A percentile compares a stretch with the other conserved stretches of the same genome.
phyloP scores from a whole-genome alignment of 1,284 basidiomycete genomes.

The Naganishia sp. region DNA sequence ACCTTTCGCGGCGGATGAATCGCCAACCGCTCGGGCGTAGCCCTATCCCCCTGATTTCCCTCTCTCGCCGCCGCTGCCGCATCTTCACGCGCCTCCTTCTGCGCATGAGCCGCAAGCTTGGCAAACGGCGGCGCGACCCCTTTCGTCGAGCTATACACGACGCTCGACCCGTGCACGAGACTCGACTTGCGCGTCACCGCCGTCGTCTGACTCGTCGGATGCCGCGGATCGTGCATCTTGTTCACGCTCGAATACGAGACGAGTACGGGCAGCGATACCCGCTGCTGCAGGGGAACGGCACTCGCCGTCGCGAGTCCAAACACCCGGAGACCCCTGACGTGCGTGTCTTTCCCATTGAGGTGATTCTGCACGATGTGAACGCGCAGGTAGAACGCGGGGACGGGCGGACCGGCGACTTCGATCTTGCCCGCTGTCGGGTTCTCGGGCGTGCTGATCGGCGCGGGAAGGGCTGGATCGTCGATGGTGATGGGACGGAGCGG shows the following conservation, averaged over 20 bases:
- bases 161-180: constrained; percentile 1
- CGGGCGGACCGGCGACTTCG: constrained; percentile 66
- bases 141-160: constrained; percentile 9
- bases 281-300: constrained; percentile 35
- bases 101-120: neutral
- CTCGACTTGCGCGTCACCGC: constrained; percentile 18
- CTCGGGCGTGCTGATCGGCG: constrained; percentile 54
- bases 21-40: neutral
- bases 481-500: constrained; percentile 75
- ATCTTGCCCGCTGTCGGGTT: constrained; percentile 33
- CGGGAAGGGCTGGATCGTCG: constrained; percentile 63
- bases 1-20: constrained; percentile 28
- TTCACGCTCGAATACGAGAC: constrained; percentile 12
- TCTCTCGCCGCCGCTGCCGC: neutral
- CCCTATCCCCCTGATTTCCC: neutral
- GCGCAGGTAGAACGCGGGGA: constrained; percentile 87
- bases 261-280: constrained; percentile 49
- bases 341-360: constrained; percentile 98
- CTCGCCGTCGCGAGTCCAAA: constrained; percentile 79
- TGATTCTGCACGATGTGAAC: constrained; percentile 90
- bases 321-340: constrained; percentile 84
- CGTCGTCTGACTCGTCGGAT: constrained; percentile 20
- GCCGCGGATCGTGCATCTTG: constrained; percentile 20
- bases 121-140: neutral
- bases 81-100: neutral